Percentiles rank a stretch among this genome's conserved stretches.
phyloP scores from a whole-genome alignment of 768 basidiomycete genomes.

The Chalciporus piperatus region DNA sequence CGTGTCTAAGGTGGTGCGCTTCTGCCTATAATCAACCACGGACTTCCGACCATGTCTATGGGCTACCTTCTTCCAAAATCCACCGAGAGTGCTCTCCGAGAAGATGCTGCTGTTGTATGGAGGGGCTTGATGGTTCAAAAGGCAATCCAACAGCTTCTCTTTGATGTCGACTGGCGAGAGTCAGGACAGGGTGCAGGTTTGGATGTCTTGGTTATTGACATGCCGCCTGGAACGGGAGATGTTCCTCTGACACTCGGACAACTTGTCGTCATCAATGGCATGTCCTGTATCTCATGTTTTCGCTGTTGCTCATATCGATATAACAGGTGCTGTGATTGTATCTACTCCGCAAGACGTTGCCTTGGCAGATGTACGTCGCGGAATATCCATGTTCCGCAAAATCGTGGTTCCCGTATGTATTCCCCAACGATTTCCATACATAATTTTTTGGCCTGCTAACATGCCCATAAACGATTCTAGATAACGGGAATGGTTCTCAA shows the following conservation, averaged over 20 bases:
- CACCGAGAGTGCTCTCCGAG: conserved; percentile 44
- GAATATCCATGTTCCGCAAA: conserved; percentile 90
- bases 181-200: conserved; percentile 42
- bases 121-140: conserved; percentile 98
- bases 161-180: conserved; percentile 89
- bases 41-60: conserved; percentile 94
- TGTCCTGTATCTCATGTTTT: conserved; percentile 16
- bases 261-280: conserved; percentile 80
- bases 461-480: conserved; percentile 36
- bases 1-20: conserved; percentile 62
- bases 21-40: conserved; percentile 82
- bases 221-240: conserved; percentile 97
- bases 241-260: conserved; percentile 91
- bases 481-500: conserved; percentile 87
- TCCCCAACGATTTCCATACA: background rate
- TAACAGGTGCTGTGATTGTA: conserved; percentile 82
- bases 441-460: background rate
- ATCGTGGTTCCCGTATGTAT: conserved; percentile 76
- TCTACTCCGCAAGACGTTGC: conserved; percentile 97
- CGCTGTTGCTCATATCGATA: background rate
- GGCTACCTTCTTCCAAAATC: conserved; percentile 80
- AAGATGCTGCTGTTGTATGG: conserved; percentile 88
- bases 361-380: conserved; percentile 86
- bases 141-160: conserved; percentile 92
- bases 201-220: conserved; percentile 88